A percentile compares a stretch with the other conserved stretches of the same genome.
Evolutionary conservation across 163 green algal species (phyloP).

Genomic region (Coccomyxa subellipsoidea): DNA sequence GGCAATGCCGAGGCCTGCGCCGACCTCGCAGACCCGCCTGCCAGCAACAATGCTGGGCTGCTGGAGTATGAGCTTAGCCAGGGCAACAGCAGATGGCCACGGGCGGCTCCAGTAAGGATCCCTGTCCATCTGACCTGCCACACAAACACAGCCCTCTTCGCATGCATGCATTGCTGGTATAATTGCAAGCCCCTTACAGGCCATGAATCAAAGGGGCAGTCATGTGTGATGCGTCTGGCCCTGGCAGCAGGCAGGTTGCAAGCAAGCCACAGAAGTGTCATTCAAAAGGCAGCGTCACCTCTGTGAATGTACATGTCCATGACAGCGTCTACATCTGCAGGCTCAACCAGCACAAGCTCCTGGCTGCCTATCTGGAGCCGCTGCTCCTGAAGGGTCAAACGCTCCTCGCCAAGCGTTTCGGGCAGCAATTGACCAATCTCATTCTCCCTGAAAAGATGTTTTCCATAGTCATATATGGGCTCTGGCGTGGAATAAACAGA

Average conservation of each 20-base stretch:
- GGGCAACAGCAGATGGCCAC: slow-evolving; percentile 80
- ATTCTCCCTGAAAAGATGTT: not conserved
- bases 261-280: not conserved
- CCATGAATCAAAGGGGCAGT: not conserved
- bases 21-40: slow-evolving; percentile 69
- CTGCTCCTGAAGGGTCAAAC: slow-evolving; percentile 49
- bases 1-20: slow-evolving; percentile 70
- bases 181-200: not conserved
- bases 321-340: slow-evolving; percentile 61
- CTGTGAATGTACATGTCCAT: slow-evolving; percentile 74
- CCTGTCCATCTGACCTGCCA: slow-evolving; percentile 42
- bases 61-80: slow-evolving; percentile 63
- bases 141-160: no score
- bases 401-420: not conserved
- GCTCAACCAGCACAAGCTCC: slow-evolving; percentile 38
- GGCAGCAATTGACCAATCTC: not conserved
- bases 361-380: slow-evolving; percentile 21
- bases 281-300: not conserved
- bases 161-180: not conserved
- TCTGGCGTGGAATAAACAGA: no score
- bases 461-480: no score
- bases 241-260: not conserved
- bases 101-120: slow-evolving; percentile 81
- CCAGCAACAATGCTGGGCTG: slow-evolving; percentile 58
- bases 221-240: not conserved